phyloP scores from a whole-genome alignment of 1,139 yeast species.

The Geotrichum siamense region DNA sequence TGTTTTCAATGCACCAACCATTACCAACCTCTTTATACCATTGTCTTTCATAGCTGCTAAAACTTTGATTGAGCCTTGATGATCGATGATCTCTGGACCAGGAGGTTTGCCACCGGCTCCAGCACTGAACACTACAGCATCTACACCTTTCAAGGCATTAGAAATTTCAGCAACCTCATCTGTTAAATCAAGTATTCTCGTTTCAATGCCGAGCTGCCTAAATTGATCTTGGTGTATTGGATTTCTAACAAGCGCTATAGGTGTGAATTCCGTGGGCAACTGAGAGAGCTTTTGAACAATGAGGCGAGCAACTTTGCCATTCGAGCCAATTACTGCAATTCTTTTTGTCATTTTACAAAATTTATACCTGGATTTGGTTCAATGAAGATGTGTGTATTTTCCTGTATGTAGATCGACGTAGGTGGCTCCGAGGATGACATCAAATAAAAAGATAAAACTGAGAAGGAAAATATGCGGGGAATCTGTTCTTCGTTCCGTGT shows the following conservation, averaged over 20 bases:
- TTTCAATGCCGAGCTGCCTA: slow-evolving; percentile 35
- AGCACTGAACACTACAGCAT: slow-evolving; percentile 55
- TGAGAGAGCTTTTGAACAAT: slow-evolving; percentile 33
- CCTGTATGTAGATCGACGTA: too few species aligned
- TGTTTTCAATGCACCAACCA: slow-evolving; percentile 54
- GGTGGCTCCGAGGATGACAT: too few species aligned
- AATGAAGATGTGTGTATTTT: too few species aligned
- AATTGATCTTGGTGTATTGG: slow-evolving; percentile 41
- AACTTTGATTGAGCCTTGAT: slow-evolving; percentile 55
- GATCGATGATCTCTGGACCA: slow-evolving; percentile 44
- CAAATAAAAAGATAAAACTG: too few species aligned
- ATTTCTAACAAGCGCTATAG: slow-evolving; percentile 49
- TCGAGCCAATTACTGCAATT: slow-evolving; percentile 53
- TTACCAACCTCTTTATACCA: slow-evolving; percentile 43
- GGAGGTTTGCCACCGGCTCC: slow-evolving; percentile 53
- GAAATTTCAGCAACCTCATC: slow-evolving; percentile 35
- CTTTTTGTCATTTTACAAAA: slow-evolving; percentile 22
- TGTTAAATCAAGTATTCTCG: slow-evolving; percentile 39
- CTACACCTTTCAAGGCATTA: slow-evolving; percentile 41
- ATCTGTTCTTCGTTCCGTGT: too few species aligned
- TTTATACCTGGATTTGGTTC: too few species aligned
- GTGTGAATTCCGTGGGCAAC: slow-evolving; percentile 30
- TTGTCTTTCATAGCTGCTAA: slow-evolving; percentile 49
- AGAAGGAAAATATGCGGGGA: too few species aligned
- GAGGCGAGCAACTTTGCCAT: slow-evolving; percentile 51